Base-by-base conservation (phyloP, 805 yeast genomes). In the Zygosaccharomyces kombuchaensis region DNA sequence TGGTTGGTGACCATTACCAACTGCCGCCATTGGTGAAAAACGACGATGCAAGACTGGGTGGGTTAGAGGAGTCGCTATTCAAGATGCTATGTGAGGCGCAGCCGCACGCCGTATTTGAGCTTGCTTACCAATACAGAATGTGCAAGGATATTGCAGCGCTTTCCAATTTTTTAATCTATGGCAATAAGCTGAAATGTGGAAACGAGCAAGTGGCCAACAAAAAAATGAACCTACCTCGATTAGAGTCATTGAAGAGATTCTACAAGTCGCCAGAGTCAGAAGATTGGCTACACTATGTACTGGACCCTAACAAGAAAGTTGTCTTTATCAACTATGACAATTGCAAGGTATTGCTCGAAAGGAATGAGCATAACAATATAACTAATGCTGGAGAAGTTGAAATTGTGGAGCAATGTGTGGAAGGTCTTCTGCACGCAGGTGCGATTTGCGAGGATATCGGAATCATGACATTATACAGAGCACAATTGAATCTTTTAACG, bases 1-100 rank as follows among this genome's bases (percentile, higher is more conserved):
- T 93, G 49, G 97, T 93, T n/a, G 99, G 99, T 8, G 99, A 93
- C 62, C 98, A 93, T 63, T 80, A 77, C 53, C 99, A 93, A 63
- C 70, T 93, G 21, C 95, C 97, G 2, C 99, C 99, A 0, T 70
- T 93, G 41, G 89, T 93, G 1, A 73, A 77, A 21, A 80, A 80
- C 55, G 76, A 81, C 0, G 76, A 74, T 14, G 96, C 97, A 0
- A 73, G 73, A 44, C 54, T 55, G 9, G 80, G 76, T 0, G 68
- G 68, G 1, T 67, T 93, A 8, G 85, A 85, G 30, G 74, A 74
- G 31, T 88, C 96, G 1, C 68, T 95, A 44, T 93, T 93, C 68
- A 81, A 80, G 59, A 69, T 75, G 2, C 71, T 93, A 34, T 81
- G 91, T 51, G 89, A 85, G 13, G 65, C 66, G 0, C 83, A 82